Evolutionary conservation across 2,329 filamentous ascomycete species (phyloP).

Genomic region (Colletotrichum sp.): DNA sequence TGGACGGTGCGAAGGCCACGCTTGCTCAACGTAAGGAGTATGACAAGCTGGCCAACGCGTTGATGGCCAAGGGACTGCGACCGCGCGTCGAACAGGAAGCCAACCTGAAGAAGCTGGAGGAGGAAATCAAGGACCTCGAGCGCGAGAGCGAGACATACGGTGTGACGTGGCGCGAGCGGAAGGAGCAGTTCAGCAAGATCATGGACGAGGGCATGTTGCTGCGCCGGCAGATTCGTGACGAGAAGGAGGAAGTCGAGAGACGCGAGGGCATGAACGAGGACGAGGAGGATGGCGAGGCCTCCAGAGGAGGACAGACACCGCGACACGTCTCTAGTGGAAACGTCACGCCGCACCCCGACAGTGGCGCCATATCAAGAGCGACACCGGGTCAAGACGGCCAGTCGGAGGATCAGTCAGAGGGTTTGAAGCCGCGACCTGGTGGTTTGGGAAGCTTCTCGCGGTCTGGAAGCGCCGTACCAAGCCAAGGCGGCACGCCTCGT

Average conservation of each 20-base stretch:
- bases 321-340: constrained; percentile 55
- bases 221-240: constrained; percentile 84
- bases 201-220: constrained; percentile 91
- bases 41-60: constrained; percentile 83
- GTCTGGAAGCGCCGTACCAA: constrained; percentile 42
- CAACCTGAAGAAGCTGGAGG: constrained; percentile 80
- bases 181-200: constrained; percentile 86
- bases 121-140: constrained; percentile 87
- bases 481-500: constrained; percentile 41
- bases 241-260: constrained; percentile 92
- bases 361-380: constrained; percentile 35
- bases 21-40: constrained; percentile 83
- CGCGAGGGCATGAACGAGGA: constrained; percentile 82
- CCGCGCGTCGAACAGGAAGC: constrained; percentile 83
- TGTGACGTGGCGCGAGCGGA: constrained; percentile 81
- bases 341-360: constrained; percentile 55
- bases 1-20: constrained; percentile 78
- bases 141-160: constrained; percentile 83
- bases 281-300: constrained; percentile 60
- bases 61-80: constrained; percentile 60
- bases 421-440: constrained; percentile 19
- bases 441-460: constrained; percentile 31
- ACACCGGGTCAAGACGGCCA: constrained; percentile 36
- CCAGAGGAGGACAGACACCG: constrained; percentile 54
- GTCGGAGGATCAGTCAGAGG: constrained; percentile 34